Percentiles rank a stretch among this genome's conserved stretches.
These are phyloP conservation scores for Scheffersomyces lignosus DNA, from an alignment of 805 yeast genomes.

Conservation along the genomic window DNA sequence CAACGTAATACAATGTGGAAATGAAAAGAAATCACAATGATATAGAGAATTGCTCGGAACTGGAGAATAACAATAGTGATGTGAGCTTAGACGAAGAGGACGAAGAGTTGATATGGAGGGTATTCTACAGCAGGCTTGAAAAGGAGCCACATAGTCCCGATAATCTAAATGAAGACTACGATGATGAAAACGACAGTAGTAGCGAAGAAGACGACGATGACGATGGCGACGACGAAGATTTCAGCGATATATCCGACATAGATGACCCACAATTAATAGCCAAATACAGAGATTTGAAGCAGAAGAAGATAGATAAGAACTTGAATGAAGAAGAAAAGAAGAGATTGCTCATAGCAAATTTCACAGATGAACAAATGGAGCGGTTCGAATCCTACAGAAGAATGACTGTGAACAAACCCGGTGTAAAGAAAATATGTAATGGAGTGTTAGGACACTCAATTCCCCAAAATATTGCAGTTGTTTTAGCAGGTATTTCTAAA, in stretches of 20 bases:
- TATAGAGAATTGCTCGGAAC: too few relatives aligned
- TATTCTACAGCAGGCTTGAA: slow-evolving; percentile 33
- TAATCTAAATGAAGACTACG: slow-evolving; percentile 4
- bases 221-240: slow-evolving; percentile 21
- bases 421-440: slow-evolving; percentile 78
- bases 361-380: slow-evolving; percentile 81
- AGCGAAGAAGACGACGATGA: slow-evolving; percentile 12
- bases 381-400: slow-evolving; percentile 86
- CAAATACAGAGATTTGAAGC: slow-evolving; percentile 29
- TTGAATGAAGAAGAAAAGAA: slow-evolving; percentile 54
- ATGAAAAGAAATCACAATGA: too few relatives aligned
- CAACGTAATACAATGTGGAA: too few relatives aligned
- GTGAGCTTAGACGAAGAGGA: slow-evolving; percentile 46
- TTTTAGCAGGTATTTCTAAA: slow-evolving; percentile 83
- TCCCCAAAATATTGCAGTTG: slow-evolving; percentile 75
- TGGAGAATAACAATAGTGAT: slow-evolving; percentile 30
- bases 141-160: slow-evolving; percentile 2
- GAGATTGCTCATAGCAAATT: slow-evolving; percentile 63
- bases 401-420: slow-evolving; percentile 58
- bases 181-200: slow-evolving; percentile 4
- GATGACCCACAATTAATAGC: slow-evolving; percentile 34
- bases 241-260: slow-evolving; percentile 28
- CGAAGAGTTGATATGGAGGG: slow-evolving; percentile 45
- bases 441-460: slow-evolving; percentile 77
- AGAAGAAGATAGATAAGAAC: slow-evolving; percentile 26